These are phyloP conservation scores for Ustilago tritici DNA, from an alignment of 1,284 basidiomycete genomes.

Conservation along the genomic window DNA sequence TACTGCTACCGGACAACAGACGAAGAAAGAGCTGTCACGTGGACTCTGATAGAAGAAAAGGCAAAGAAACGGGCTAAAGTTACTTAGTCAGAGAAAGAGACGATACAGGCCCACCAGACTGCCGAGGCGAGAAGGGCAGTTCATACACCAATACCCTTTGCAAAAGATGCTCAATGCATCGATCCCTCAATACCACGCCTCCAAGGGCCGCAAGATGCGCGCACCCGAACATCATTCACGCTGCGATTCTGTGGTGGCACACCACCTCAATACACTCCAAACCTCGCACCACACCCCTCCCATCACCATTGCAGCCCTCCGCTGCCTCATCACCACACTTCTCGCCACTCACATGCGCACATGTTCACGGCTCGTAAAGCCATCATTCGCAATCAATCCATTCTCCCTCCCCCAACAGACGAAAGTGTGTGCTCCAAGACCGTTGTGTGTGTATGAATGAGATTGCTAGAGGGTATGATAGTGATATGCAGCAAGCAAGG, in stretches of 20 bases:
- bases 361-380: too few relatives aligned
- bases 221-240: neutral
- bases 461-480: slow-evolving; percentile 1
- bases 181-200: neutral
- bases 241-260: neutral
- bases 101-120: too few relatives aligned
- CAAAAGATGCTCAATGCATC: neutral
- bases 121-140: too few relatives aligned
- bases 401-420: neutral
- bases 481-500: neutral
- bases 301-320: neutral
- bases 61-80: neutral
- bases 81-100: too few relatives aligned
- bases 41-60: neutral
- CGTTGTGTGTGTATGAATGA: neutral
- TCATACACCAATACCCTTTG: too few relatives aligned
- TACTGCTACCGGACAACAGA: neutral
- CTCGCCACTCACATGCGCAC: too few relatives aligned
- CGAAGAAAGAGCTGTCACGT: neutral
- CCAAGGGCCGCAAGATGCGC: neutral
- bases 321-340: neutral
- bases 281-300: neutral
- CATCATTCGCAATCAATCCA: neutral
- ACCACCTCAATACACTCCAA: neutral
- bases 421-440: neutral